Evolutionary conservation across 352 stramenopile species (phyloP).

Genomic region (Globisporangium iwayamae): DNA sequence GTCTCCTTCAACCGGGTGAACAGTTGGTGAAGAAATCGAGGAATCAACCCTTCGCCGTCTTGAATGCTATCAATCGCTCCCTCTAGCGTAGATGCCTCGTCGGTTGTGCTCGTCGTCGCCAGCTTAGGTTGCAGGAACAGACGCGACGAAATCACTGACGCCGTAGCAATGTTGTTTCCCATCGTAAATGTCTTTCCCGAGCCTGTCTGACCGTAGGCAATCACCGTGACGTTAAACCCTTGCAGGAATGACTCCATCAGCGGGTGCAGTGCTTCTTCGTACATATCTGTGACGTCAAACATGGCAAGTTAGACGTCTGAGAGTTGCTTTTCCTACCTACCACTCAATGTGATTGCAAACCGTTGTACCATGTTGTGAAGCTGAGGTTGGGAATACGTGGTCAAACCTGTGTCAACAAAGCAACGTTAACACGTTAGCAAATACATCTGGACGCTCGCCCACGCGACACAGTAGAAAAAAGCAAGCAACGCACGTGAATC

Average conservation of each 20-base stretch:
- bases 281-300: constrained; percentile 38
- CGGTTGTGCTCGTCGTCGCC: constrained; percentile 3
- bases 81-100: too few species aligned
- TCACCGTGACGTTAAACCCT: constrained; percentile 88
- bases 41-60: constrained; percentile 74
- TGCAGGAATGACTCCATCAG: constrained; percentile 81
- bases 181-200: constrained; percentile 87
- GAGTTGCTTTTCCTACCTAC: not conserved
- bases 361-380: constrained; percentile 41
- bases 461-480: too few species aligned
- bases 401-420: constrained; percentile 52
- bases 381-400: constrained; percentile 64
- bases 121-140: constrained; percentile 26
- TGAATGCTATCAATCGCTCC: constrained; percentile 23
- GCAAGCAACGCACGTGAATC: constrained; percentile 52
- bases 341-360: not conserved
- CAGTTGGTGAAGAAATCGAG: constrained; percentile 79
- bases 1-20: constrained; percentile 44
- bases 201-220: constrained; percentile 84
- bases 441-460: not conserved
- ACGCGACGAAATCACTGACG: constrained; percentile 30
- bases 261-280: constrained; percentile 68
- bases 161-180: constrained; percentile 60
- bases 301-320: not conserved
- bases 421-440: not conserved